phyloP scores from a whole-genome alignment of 305 asterid genomes.

The Solanum hybrid region DNA sequence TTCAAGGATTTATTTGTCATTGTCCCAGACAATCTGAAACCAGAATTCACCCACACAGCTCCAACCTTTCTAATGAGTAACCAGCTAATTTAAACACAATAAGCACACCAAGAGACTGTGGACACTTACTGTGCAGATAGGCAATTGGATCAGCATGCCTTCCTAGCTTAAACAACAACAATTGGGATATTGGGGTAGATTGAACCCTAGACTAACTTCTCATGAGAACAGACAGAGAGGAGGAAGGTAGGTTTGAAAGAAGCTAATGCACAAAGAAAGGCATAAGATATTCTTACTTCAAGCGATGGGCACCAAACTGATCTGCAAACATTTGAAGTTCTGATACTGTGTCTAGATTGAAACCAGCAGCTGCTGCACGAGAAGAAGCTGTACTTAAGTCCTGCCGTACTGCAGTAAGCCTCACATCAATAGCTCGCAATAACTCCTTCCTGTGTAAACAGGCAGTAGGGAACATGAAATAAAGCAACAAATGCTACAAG shows the following conservation, averaged over 20 bases:
- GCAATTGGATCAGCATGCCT: background rate
- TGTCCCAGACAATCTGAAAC: background rate
- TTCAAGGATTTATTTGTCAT: background rate
- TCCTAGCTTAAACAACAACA: background rate
- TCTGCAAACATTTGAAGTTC: constrained; percentile 87
- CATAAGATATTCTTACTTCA: constrained; percentile 41
- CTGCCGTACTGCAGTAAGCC: constrained; percentile 74
- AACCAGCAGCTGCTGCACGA: constrained; percentile 85
- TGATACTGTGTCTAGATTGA: constrained; percentile 51
- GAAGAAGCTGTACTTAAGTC: constrained; percentile 58
- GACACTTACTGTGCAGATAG: background rate
- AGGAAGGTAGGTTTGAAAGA: background rate
- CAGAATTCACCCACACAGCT: background rate
- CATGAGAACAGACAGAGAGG: background rate
- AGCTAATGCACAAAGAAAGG: background rate
- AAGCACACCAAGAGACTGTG: background rate
- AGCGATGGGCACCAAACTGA: constrained; percentile 60
- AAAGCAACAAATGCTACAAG: background rate
- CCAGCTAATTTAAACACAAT: background rate
- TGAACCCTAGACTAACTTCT: background rate
- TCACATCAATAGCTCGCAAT: constrained; percentile 78
- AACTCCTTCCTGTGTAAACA: constrained; percentile 64
- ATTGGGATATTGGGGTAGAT: background rate
- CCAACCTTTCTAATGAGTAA: background rate
- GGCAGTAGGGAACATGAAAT: background rate